Conservation (phyloP, 2,329 filamentous ascomycete genomes). For the Neofusicoccum kwambonambiense region DNA sequence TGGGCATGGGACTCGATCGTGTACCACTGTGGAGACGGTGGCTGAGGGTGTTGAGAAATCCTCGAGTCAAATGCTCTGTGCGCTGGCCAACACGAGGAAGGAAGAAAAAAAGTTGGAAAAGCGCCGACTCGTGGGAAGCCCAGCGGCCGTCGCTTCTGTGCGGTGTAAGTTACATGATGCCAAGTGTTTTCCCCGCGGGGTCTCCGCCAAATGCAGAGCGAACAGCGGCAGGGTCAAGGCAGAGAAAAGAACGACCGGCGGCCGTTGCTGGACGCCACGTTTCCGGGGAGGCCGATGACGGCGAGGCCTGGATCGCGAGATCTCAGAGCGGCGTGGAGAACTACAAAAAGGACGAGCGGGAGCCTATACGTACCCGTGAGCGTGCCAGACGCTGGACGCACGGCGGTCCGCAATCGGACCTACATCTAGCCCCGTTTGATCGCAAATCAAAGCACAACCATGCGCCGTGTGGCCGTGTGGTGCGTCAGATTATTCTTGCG, state of each 20-base stretch:
- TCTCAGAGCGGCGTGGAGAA: background rate
- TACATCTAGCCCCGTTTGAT: constrained; percentile 9
- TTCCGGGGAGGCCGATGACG: background rate
- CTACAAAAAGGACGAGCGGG: background rate
- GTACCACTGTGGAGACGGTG: background rate
- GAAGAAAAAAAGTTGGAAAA: constrained; percentile 2
- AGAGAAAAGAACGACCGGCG: background rate
- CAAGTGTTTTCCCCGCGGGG: constrained; percentile 13
- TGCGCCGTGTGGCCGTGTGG: background rate
- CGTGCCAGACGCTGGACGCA: no score
- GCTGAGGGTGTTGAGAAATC: background rate
- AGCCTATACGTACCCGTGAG: background rate
- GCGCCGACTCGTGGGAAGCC: constrained; percentile 1
- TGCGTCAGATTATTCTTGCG: background rate
- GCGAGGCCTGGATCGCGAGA: background rate
- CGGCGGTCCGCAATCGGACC: background rate
- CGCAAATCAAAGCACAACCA: background rate
- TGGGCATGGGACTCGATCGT: background rate
- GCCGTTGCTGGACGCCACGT: background rate
- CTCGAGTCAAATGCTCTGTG: background rate
- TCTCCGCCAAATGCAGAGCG: constrained; percentile 3
- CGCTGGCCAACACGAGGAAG: background rate
- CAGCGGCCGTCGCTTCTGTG: background rate
- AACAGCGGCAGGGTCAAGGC: background rate
- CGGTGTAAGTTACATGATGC: background rate